These are phyloP conservation scores for Medicago ruthenica DNA, from an alignment of 306 rosid genomes.

Conservation along the genomic window DNA sequence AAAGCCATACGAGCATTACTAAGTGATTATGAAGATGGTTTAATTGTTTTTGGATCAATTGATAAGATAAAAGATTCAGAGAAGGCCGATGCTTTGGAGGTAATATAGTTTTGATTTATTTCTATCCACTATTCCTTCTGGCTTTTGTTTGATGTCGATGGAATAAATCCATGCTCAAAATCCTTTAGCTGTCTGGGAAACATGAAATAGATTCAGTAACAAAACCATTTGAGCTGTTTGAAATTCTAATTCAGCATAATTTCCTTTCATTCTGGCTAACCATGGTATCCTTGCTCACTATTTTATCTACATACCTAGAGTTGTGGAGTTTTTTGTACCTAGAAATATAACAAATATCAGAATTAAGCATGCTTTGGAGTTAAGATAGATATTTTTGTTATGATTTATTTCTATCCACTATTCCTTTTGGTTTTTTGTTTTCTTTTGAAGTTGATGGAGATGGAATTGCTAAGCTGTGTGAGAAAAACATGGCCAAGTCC, in stretches of 20 bases:
- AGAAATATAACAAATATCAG: background rate
- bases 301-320: background rate
- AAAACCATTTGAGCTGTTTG: background rate
- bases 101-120: constrained; percentile 48
- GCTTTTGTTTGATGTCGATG: background rate
- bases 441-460: too few species aligned
- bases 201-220: constrained; percentile 32
- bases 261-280: background rate
- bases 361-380: background rate
- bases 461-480: background rate
- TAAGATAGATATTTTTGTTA: background rate
- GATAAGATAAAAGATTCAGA: constrained; percentile 63
- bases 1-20: constrained; percentile 73
- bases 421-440: background rate
- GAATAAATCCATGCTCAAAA: constrained; percentile 8
- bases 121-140: background rate
- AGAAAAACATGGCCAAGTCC: constrained; percentile 15
- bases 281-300: background rate
- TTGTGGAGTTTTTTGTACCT: background rate
- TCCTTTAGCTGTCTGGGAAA: constrained; percentile 14
- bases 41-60: constrained; percentile 59
- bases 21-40: constrained; percentile 73
- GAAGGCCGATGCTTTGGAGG: constrained; percentile 91
- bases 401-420: background rate
- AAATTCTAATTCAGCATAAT: background rate